Percentiles rank a stretch among this genome's conserved stretches.
phyloP scores from a whole-genome alignment of 176 grass and related monocot species.

The Carex kokanica region DNA sequence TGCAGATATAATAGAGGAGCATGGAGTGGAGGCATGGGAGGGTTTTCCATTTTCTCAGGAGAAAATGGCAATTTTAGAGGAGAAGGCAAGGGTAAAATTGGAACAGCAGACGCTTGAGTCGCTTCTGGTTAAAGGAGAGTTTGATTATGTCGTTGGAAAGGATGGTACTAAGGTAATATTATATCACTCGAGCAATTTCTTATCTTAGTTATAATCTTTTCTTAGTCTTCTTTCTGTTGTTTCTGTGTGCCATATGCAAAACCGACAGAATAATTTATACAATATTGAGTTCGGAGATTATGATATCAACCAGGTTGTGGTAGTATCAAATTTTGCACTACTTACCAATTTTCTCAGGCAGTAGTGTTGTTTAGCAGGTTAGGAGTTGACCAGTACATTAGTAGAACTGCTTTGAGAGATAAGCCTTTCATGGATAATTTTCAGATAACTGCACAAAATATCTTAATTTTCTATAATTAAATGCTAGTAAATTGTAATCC shows the following conservation, averaged over 20 bases:
- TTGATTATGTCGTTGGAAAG: constrained; percentile 67
- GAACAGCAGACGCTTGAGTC: constrained; percentile 68
- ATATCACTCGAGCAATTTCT: neutral
- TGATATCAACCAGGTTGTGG: neutral
- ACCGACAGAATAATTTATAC: neutral
- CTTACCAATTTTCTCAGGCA: neutral
- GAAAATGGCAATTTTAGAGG: constrained; percentile 59
- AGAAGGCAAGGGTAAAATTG: constrained; percentile 58
- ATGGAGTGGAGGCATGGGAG: constrained; percentile 70
- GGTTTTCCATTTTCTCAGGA: constrained; percentile 66
- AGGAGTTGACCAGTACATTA: neutral
- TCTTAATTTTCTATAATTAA: neutral
- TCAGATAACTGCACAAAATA: neutral
- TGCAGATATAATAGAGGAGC: constrained; percentile 56
- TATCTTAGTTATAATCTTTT: neutral
- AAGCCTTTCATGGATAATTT: neutral
- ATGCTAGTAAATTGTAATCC: neutral
- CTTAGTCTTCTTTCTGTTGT: neutral
- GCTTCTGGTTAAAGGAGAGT: constrained; percentile 57
- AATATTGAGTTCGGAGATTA: neutral
- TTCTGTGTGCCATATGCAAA: neutral
- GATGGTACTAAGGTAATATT: constrained; percentile 49
- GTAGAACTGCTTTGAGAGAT: neutral
- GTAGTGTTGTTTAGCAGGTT: neutral
- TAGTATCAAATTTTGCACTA: neutral